Evolutionary conservation across 176 grass and related monocot species (phyloP).

Genomic region (Musa troglodytarum): DNA sequence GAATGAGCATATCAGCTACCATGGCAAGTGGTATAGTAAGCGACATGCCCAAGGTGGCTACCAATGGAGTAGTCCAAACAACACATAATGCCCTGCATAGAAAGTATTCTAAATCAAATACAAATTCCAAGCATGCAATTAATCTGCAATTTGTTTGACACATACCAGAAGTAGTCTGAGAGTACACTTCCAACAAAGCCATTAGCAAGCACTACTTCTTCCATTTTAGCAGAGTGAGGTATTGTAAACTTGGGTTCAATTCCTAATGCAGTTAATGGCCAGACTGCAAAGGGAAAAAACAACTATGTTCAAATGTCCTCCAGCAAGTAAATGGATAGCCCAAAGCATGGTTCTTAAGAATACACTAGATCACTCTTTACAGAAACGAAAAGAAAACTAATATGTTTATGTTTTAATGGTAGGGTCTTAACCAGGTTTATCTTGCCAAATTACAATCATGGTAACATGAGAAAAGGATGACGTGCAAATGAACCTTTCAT

Average conservation of each 20-base stretch:
- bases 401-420: no score
- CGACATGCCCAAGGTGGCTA: constrained; percentile 94
- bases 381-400: no score
- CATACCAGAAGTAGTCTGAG: constrained; percentile 92
- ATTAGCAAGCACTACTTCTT: constrained; percentile 91
- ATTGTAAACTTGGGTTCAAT: constrained; percentile 92
- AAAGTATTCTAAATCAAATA: not conserved
- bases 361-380: no score
- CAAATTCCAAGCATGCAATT: no score
- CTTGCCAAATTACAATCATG: no score
- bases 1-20: constrained; percentile 94
- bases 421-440: no score
- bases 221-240: constrained; percentile 88
- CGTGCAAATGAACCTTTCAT: no score
- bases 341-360: not conserved
- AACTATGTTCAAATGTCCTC: not conserved
- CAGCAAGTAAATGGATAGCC: no score
- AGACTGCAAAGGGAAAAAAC: constrained; percentile 46
- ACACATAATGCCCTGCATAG: constrained; percentile 79
- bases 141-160: not conserved
- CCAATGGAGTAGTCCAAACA: constrained; percentile 93
- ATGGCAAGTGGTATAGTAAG: constrained; percentile 93
- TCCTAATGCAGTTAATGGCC: constrained; percentile 83
- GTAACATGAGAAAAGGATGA: no score
- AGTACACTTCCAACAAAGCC: constrained; percentile 85